Evolutionary conservation across 2,329 filamentous ascomycete species (phyloP), one percentile per base, ranked within the genome.

Genomic region (Podosphaera leucotricha): DNA sequence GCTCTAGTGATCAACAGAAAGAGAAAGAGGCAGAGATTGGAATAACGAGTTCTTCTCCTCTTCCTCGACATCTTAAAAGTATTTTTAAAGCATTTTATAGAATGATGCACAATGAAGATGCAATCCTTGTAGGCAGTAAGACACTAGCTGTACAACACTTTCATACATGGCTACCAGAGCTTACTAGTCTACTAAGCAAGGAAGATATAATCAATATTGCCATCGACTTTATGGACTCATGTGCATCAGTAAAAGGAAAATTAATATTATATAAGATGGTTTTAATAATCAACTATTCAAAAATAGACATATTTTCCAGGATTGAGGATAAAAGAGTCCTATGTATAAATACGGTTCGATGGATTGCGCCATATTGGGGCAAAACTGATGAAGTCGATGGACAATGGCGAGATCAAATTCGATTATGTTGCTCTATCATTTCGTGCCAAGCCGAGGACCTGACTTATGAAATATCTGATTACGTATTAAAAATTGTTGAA

Each of bases 141-240:
- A 95, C 90, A 0, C 66, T 98, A 42, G 77, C 92, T 2, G 85
- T 95, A 11, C 90, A 98, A 60, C 84, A 95, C 59, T 92, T 95
- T 59, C 87, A 95, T 57, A 81, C 82, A 0, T 98, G 90, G 90
- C 66, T 98, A n/a, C 87, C 90, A 0, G 87, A 95, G 57, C 72
- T 98, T 8, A 68, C 74, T 0, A 75, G 77, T 1, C 67, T 90
- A 33, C 68, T 95, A 56, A 72, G 71, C 3, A 76, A 78, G 0
- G 79, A 85, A 53, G 87, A 95, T 58, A 87, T 94, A 39, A 65
- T 94, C 43, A 80, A 92, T 54, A 80, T 94, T 49, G 84, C 86
- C 36, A 82, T 92, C 48, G 83, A 87, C 60, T 92, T 95, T 56
- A 79, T 95, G 65, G 85, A 94, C 56, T 84, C 90, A 1, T 94